A percentile compares a stretch with the other conserved stretches of the same genome.
Conservation (phyloP, 75 land plant species). For the Larix kaempferi region DNA sequence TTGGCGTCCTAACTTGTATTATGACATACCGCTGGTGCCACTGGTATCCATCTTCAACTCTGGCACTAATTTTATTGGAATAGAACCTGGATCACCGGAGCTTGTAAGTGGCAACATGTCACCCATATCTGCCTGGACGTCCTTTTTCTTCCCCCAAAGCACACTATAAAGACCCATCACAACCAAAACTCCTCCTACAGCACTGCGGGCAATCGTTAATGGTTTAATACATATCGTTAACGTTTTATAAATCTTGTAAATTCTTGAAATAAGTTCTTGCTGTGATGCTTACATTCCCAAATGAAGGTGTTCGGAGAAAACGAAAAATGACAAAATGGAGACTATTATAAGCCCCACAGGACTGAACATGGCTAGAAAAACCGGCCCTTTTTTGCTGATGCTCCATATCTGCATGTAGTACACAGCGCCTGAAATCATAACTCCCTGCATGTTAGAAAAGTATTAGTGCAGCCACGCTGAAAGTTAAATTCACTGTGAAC, state of each 20-base stretch:
- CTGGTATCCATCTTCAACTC: no score
- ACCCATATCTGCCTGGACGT: neutral
- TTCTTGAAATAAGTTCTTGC: neutral
- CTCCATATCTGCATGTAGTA: conserved; percentile 75
- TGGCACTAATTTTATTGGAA: no score
- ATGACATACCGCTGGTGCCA: no score
- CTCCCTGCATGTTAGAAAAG: conserved; percentile 44
- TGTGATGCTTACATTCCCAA: conserved; percentile 57
- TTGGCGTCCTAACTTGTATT: no score
- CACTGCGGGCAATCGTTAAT: conserved; percentile 16
- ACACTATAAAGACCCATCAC: conserved; percentile 39
- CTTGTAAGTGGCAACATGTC: neutral
- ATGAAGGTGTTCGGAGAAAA: conserved; percentile 54
- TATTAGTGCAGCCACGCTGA: neutral
- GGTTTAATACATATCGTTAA: neutral
- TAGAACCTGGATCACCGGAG: no score
- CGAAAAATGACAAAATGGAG: conserved; percentile 43
- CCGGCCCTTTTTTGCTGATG: conserved; percentile 68
- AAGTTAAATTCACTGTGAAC: neutral
- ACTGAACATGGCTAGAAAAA: conserved; percentile 56
- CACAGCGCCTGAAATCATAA: conserved; percentile 55
- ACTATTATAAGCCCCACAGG: conserved; percentile 66
- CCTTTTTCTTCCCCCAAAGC: conserved; percentile 41
- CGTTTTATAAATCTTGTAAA: neutral
- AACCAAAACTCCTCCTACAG: conserved; percentile 33